Conservation (phyloP, 2,329 filamentous ascomycete species). For the Diplocarpon rosae region DNA sequence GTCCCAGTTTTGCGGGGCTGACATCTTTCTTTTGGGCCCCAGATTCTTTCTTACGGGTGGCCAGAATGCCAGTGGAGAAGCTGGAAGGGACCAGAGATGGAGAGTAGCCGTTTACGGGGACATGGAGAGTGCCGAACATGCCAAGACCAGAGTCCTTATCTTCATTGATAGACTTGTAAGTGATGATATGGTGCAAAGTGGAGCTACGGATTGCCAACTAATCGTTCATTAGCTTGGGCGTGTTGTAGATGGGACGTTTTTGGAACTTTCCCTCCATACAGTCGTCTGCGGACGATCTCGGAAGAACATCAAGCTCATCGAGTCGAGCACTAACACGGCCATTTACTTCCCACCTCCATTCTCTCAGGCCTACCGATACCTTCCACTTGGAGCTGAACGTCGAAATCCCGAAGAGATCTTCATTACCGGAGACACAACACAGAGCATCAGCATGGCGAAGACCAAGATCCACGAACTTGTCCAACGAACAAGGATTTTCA, state of each 20-base stretch:
- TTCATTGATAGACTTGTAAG: slow-evolving; percentile 61
- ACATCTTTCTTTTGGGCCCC: slow-evolving; percentile 90
- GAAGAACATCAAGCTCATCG: slow-evolving; percentile 96
- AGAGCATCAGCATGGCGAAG: slow-evolving; percentile 81
- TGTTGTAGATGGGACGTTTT: slow-evolving; percentile 65
- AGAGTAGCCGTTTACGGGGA: slow-evolving; percentile 92
- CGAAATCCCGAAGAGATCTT: slow-evolving; percentile 85
- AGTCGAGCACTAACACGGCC: slow-evolving; percentile 87
- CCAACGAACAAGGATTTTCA: slow-evolving; percentile 66
- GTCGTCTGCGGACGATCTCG: slow-evolving; percentile 86
- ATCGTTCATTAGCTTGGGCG: slow-evolving; percentile 53
- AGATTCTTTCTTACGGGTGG: slow-evolving; percentile 69
- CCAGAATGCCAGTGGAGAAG: slow-evolving; percentile 63
- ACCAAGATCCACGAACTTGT: slow-evolving; percentile 83
- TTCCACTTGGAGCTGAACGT: slow-evolving; percentile 67
- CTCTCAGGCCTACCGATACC: slow-evolving; percentile 83
- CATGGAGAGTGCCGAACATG: slow-evolving; percentile 88
- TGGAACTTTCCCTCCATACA: slow-evolving; percentile 82
- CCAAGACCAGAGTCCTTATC: slow-evolving; percentile 89
- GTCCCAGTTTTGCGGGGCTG: slow-evolving; percentile 80
- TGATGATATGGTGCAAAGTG: neutral
- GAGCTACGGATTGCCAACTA: slow-evolving; percentile 21
- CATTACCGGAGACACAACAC: slow-evolving; percentile 80
- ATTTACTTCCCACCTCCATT: slow-evolving; percentile 98
- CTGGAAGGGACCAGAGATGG: slow-evolving; percentile 77